Conservation (phyloP, 352 stramenopile species). For the Globisporangium acanthophoron region DNA sequence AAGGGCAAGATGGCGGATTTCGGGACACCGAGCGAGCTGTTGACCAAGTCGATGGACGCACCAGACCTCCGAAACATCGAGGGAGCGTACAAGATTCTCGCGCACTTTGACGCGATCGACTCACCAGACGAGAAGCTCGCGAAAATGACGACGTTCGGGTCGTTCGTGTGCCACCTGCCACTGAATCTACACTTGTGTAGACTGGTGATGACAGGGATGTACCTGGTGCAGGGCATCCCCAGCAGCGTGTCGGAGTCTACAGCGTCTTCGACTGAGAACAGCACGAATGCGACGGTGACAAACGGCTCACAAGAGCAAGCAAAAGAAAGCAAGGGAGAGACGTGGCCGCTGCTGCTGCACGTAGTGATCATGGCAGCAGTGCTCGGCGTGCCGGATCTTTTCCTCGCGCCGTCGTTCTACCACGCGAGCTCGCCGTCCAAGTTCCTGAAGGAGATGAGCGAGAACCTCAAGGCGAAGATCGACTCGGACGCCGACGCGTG, state of each 20-base stretch:
- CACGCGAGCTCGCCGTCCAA: conserved; percentile 51
- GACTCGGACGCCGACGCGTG: conserved; percentile 49
- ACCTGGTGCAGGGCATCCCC: conserved; percentile 22
- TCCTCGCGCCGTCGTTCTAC: conserved; percentile 78
- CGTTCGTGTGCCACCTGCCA: conserved; percentile 76
- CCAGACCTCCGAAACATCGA: conserved; percentile 65
- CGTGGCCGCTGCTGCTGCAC: conserved; percentile 42
- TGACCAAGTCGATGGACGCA: conserved; percentile 60
- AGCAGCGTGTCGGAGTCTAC: conserved; percentile 6
- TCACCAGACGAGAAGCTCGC: conserved; percentile 42
- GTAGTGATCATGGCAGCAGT: conserved; percentile 64
- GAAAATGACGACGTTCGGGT: conserved; percentile 67
- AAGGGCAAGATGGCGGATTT: conserved; percentile 71
- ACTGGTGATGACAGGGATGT: conserved; percentile 58
- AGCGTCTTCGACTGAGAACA: no score
- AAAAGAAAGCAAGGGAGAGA: conserved; percentile 10
- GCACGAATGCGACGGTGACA: not conserved
- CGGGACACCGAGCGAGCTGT: conserved; percentile 58
- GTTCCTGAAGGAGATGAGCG: conserved; percentile 78
- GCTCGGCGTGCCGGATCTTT: conserved; percentile 63
- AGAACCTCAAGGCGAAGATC: conserved; percentile 63
- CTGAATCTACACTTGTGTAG: conserved; percentile 72
- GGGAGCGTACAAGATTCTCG: conserved; percentile 72
- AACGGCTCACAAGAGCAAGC: not conserved
- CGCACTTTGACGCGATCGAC: conserved; percentile 65